These are phyloP conservation scores for Backusella sp. DNA, from an alignment of 192 early-diverging fungal genomes.

Conservation along the genomic window DNA sequence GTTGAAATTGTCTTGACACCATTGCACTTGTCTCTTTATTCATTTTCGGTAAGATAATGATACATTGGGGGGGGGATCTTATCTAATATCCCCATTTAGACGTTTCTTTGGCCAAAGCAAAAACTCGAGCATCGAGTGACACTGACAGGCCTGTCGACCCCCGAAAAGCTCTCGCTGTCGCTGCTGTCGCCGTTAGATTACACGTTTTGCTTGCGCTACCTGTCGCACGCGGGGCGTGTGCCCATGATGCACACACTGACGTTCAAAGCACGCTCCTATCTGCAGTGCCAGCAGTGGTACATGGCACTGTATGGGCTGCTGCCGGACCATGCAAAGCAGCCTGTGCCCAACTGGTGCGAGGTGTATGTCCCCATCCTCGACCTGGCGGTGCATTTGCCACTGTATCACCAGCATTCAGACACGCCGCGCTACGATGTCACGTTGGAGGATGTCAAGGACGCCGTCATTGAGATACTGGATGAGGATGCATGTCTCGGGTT, in stretches of 20 bases:
- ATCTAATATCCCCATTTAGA: background rate
- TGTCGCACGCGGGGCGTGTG: background rate
- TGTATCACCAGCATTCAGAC: background rate
- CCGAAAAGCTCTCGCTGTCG: background rate
- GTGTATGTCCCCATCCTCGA: conserved; percentile 26
- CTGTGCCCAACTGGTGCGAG: conserved; percentile 21
- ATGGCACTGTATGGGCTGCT: conserved; percentile 20
- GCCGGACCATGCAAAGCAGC: background rate
- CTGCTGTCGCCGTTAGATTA: conserved; percentile 29
- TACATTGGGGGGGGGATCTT: no score
- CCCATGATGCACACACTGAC: conserved; percentile 9
- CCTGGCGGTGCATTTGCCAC: conserved; percentile 18
- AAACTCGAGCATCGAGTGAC: background rate
- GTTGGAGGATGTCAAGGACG: conserved; percentile 15
- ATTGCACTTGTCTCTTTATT: background rate
- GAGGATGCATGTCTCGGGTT: background rate
- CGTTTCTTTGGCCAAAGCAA: conserved; percentile 12
- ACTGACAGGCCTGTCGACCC: background rate
- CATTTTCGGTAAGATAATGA: conserved; percentile 9
- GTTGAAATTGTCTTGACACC: conserved; percentile 13
- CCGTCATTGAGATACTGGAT: conserved; percentile 16
- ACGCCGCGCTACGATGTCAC: conserved; percentile 14
- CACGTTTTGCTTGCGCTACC: conserved; percentile 22
- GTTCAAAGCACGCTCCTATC: conserved; percentile 14
- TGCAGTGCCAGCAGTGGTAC: conserved; percentile 31